Percentiles rank a stretch among this genome's conserved stretches.
Conservation (phyloP, 2,329 filamentous ascomycete genomes). For the Periconia macrospinosa region DNA sequence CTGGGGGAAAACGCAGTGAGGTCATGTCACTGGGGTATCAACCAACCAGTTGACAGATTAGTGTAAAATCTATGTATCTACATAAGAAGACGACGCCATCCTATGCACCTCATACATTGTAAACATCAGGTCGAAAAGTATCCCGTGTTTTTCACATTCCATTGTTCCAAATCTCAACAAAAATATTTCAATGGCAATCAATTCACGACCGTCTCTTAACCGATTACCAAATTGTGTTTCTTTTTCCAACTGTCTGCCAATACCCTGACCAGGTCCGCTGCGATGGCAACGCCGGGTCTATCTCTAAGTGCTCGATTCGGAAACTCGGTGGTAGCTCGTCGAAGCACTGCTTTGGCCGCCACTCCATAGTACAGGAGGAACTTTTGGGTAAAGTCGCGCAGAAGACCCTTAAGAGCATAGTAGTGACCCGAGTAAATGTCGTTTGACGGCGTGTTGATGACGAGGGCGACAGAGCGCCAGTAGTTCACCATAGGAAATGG, state of each 20-base stretch:
- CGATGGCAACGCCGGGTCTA: constrained; percentile 16
- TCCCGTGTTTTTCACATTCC: too few relatives aligned
- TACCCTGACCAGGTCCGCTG: constrained; percentile 33
- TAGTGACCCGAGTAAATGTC: constrained; percentile 53
- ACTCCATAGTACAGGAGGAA: constrained; percentile 83
- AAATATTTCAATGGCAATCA: too few relatives aligned
- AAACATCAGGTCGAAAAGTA: too few relatives aligned
- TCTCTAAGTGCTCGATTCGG: constrained; percentile 50
- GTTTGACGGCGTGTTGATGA: constrained; percentile 71
- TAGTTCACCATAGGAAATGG: constrained; percentile 82
- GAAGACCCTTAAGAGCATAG: constrained; percentile 54
- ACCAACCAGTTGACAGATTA: too few relatives aligned
- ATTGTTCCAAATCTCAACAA: too few relatives aligned
- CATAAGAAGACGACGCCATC: too few relatives aligned
- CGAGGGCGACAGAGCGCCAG: constrained; percentile 76
- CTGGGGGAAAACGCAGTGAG: too few relatives aligned
- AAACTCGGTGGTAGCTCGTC: constrained; percentile 73
- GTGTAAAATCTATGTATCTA: too few relatives aligned
- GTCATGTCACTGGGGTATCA: too few relatives aligned
- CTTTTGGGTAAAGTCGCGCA: constrained; percentile 68
- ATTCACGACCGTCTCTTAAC: constrained; percentile 3
- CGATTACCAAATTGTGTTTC: constrained; percentile 23
- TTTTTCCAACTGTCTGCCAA: constrained; percentile 34
- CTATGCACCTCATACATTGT: too few relatives aligned
- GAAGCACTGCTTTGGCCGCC: constrained; percentile 70